Evolutionary conservation across 2,329 filamentous ascomycete genomes (phyloP).

Genomic region (Xylariomycetidae sp.): DNA sequence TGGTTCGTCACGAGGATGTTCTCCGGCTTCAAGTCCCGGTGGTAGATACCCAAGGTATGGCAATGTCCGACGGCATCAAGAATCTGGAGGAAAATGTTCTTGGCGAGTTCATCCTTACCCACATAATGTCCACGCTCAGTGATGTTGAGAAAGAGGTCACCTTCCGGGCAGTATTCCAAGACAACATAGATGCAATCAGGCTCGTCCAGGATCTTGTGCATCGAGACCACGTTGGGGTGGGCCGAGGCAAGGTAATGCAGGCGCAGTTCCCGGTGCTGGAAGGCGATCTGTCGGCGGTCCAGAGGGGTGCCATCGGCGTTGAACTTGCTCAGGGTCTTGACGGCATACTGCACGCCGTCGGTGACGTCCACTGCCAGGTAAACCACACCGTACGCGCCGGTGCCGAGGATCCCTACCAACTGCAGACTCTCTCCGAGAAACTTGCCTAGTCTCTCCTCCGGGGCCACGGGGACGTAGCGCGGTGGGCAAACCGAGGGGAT

Average conservation of each 20-base stretch:
- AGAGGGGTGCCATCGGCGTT: constrained; percentile 64
- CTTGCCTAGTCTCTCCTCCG: constrained; percentile 81
- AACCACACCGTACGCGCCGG: constrained; percentile 94
- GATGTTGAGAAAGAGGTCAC: constrained; percentile 95
- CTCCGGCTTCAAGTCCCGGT: constrained; percentile 95
- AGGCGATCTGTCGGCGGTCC: constrained; percentile 79
- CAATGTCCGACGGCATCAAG: constrained; percentile 95
- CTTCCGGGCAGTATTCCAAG: constrained; percentile 93
- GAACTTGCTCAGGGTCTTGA: constrained; percentile 93
- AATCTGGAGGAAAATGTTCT: constrained; percentile 86
- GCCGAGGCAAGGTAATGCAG: constrained; percentile 84
- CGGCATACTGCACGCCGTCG: constrained; percentile 78
- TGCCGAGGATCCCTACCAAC: constrained; percentile 78
- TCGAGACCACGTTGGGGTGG: constrained; percentile 88
- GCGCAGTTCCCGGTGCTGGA: constrained; percentile 88
- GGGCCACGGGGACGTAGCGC: constrained; percentile 52
- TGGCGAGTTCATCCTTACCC: constrained; percentile 83
- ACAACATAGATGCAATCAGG: constrained; percentile 92
- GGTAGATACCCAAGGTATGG: constrained; percentile 89
- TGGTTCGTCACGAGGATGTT: constrained; percentile 90
- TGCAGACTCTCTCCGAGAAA: constrained; percentile 78
- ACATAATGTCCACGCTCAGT: constrained; percentile 91
- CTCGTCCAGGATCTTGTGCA: constrained; percentile 89
- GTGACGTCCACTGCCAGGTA: constrained; percentile 83
- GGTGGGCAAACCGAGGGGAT: constrained; percentile 34